phyloP scores from a whole-genome alignment of 148 eudicot genomes.

The Silene conica region DNA sequence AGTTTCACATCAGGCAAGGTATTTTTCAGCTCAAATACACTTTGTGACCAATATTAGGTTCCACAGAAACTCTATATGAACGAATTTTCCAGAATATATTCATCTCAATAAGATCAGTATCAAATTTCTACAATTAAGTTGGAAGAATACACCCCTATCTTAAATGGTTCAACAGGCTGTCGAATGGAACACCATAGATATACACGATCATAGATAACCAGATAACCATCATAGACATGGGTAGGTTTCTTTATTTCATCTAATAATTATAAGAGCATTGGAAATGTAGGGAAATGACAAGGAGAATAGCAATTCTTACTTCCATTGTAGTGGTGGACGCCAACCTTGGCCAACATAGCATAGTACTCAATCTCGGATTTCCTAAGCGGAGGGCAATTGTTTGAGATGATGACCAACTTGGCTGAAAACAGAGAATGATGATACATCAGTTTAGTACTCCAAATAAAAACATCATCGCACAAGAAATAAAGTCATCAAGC shows the following conservation, averaged over 20 bases:
- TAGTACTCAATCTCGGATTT: conserved; percentile 93
- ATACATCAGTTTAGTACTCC: no score
- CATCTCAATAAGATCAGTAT: no score
- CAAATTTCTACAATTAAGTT: no score
- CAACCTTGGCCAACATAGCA: conserved; percentile 83
- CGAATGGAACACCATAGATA: not conserved
- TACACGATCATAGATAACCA: not conserved
- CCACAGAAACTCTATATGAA: no score
- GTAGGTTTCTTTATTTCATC: not conserved
- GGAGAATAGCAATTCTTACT: conserved; percentile 46
- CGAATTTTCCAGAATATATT: not conserved
- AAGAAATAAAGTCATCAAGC: not conserved
- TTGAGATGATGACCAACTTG: conserved; percentile 70
- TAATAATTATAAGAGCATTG: not conserved
- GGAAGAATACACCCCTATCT: no score
- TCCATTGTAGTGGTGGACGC: conserved; percentile 88
- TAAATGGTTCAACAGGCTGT: not conserved
- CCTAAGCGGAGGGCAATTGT: conserved; percentile 83
- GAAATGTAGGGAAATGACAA: not conserved
- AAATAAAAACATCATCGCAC: not conserved
- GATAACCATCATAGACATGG: not conserved
- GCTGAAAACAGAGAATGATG: conserved; percentile 29
- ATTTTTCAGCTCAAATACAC: not conserved
- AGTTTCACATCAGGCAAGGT: not conserved
- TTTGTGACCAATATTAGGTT: no score